These are phyloP conservation scores for Hypoxylon crocopeplum DNA, from an alignment of 495 filamentous ascomycete species.

Conservation along the genomic window DNA sequence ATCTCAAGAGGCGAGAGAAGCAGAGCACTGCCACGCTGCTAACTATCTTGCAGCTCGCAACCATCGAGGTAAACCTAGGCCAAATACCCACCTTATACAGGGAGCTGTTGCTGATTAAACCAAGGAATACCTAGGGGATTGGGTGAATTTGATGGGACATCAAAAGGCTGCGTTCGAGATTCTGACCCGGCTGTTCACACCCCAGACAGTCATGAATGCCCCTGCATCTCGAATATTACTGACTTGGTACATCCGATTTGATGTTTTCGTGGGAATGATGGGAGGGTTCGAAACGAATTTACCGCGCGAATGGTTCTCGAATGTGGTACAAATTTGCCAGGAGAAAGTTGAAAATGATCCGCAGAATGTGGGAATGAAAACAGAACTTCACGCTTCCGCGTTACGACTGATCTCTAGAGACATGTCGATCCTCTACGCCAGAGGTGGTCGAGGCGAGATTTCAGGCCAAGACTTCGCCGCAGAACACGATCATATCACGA, in stretches of 20 bases:
- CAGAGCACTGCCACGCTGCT: conserved; percentile 79
- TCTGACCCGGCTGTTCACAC: conserved; percentile 77
- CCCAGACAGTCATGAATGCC: conserved; percentile 74
- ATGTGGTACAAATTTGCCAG: conserved; percentile 66
- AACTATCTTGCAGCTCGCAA: conserved; percentile 90
- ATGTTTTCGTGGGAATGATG: conserved; percentile 82
- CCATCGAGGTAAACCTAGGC: conserved; percentile 76
- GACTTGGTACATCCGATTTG: conserved; percentile 88
- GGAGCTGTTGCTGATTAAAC: conserved; percentile 38
- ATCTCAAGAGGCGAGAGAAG: conserved; percentile 70
- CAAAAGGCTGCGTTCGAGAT: conserved; percentile 88
- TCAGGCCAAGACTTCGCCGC: conserved; percentile 67
- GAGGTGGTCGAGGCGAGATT: conserved; percentile 66
- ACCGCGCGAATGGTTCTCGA: conserved; percentile 79
- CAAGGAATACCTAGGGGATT: conserved; percentile 94
- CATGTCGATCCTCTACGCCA: conserved; percentile 79
- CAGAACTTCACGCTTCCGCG: conserved; percentile 67
- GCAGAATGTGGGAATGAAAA: conserved; percentile 66
- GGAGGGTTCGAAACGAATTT: conserved; percentile 78
- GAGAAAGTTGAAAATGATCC: conserved; percentile 66
- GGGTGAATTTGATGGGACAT: conserved; percentile 89
- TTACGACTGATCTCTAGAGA: conserved; percentile 80
- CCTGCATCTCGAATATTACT: conserved; percentile 74
- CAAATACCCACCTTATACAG: not conserved
- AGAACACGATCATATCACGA: conserved; percentile 64